Evolutionary conservation across 2,329 filamentous ascomycete genomes (phyloP).

Genomic region (Colletotrichum navitas): DNA sequence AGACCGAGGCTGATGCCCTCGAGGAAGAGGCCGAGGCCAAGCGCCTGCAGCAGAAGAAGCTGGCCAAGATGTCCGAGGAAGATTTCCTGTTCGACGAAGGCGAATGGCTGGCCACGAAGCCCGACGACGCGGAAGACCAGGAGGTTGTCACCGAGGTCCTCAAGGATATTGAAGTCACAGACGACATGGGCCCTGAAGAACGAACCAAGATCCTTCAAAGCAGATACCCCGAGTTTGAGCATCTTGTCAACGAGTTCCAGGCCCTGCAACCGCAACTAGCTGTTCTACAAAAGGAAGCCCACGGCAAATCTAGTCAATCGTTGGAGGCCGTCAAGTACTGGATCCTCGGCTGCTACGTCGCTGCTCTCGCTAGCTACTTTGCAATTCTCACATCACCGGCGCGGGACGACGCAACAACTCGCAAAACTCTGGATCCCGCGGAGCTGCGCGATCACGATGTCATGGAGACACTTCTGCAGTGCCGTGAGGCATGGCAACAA

Average conservation of each 20-base stretch:
- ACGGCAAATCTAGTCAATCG: constrained; percentile 63
- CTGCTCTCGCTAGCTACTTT: constrained; percentile 92
- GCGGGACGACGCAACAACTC: constrained; percentile 65
- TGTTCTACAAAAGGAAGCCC: constrained; percentile 69
- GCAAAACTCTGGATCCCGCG: constrained; percentile 76
- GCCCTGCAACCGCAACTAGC: constrained; percentile 76
- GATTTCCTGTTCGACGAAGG: constrained; percentile 95
- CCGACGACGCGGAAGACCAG: constrained; percentile 62
- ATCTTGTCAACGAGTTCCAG: constrained; percentile 83
- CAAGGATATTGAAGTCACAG: constrained; percentile 83
- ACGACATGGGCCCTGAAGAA: constrained; percentile 82
- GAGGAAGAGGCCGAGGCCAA: constrained; percentile 94
- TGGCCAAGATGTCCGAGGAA: constrained; percentile 88
- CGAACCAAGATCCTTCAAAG: constrained; percentile 79
- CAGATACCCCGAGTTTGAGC: constrained; percentile 93
- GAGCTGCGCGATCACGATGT: constrained; percentile 90
- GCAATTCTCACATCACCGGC: constrained; percentile 88
- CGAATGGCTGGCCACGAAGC: constrained; percentile 79
- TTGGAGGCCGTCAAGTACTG: constrained; percentile 80
- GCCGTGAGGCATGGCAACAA: constrained; percentile 83
- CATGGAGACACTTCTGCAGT: constrained; percentile 86
- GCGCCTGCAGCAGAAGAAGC: constrained; percentile 89
- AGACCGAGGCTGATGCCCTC: constrained; percentile 77
- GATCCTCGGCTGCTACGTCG: constrained; percentile 87
- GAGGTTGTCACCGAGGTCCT: constrained; percentile 87